These are phyloP conservation scores for Novymonas esmeraldas DNA, from an alignment of 208 protist species.

Conservation along the genomic window DNA sequence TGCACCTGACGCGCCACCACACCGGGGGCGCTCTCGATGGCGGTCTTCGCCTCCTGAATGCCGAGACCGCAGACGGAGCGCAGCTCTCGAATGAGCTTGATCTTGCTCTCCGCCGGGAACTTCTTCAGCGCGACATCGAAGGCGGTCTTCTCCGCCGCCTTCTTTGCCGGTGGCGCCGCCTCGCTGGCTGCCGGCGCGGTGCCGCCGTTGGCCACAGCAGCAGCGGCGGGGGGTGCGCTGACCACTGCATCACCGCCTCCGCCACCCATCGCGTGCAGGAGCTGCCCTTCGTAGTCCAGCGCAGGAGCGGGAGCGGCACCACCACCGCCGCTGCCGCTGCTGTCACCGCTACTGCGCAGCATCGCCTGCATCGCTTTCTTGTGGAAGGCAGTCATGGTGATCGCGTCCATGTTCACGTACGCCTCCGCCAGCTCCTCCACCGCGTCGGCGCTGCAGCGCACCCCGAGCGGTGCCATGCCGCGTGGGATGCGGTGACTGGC, in stretches of 20 bases:
- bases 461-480: slow-evolving; percentile 42
- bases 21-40: slow-evolving; percentile 82
- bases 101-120: slow-evolving; percentile 72
- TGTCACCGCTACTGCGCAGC: slow-evolving; percentile 32
- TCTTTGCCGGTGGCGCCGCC: slow-evolving; percentile 26
- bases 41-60: slow-evolving; percentile 79
- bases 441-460: slow-evolving; percentile 49
- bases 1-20: slow-evolving; percentile 68
- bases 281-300: slow-evolving; percentile 64
- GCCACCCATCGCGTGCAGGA: slow-evolving; percentile 66
- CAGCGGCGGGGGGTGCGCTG: not conserved
- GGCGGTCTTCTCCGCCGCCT: slow-evolving; percentile 68
- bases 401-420: slow-evolving; percentile 73
- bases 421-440: slow-evolving; percentile 68
- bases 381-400: slow-evolving; percentile 55
- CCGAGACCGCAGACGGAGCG: slow-evolving; percentile 59
- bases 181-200: slow-evolving; percentile 17
- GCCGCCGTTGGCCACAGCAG: not conserved
- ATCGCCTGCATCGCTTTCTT: slow-evolving; percentile 60
- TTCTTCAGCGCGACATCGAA: slow-evolving; percentile 76
- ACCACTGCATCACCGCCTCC: slow-evolving; percentile 31
- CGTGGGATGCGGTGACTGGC: slow-evolving; percentile 48
- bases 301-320: slow-evolving; percentile 3
- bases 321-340: not conserved
- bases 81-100: slow-evolving; percentile 89